Conservation (phyloP, 257 asterid genomes). For the Forsythia suspensa region DNA sequence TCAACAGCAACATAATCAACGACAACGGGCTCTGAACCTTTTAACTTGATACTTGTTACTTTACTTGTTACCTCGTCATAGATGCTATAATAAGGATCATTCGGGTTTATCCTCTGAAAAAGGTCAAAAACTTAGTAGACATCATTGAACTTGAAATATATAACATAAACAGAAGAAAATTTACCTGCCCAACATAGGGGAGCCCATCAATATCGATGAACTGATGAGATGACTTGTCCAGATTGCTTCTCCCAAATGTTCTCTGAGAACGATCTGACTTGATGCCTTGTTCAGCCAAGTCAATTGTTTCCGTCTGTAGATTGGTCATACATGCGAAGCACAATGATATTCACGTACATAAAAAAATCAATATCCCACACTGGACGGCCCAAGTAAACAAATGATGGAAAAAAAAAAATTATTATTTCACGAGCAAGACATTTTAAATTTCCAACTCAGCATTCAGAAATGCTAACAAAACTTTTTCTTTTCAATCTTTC, state of each 20-base stretch:
- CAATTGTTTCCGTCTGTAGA: constrained; percentile 88
- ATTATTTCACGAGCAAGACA: neutral
- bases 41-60: constrained; percentile 43
- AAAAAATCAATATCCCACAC: neutral
- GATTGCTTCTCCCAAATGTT: constrained; percentile 72
- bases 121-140: constrained; percentile 17
- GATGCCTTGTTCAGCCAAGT: constrained; percentile 59
- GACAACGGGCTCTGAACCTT: constrained; percentile 70
- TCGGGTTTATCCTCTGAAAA: constrained; percentile 70
- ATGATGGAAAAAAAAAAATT: neutral
- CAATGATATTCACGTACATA: neutral
- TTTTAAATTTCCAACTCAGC: neutral
- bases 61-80: constrained; percentile 52
- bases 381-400: neutral
- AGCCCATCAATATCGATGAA: constrained; percentile 90
- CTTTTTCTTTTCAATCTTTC: too few relatives aligned
- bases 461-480: neutral
- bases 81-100: constrained; percentile 70
- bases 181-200: constrained; percentile 95
- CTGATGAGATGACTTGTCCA: constrained; percentile 58
- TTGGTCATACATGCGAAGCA: constrained; percentile 8
- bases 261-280: constrained; percentile 48
- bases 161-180: neutral
- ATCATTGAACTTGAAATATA: neutral
- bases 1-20: constrained; percentile 90